A percentile compares a stretch with the other conserved stretches of the same genome.
phyloP scores from a whole-genome alignment of 345 rosid genomes.

The Citrus cavaleriei region DNA sequence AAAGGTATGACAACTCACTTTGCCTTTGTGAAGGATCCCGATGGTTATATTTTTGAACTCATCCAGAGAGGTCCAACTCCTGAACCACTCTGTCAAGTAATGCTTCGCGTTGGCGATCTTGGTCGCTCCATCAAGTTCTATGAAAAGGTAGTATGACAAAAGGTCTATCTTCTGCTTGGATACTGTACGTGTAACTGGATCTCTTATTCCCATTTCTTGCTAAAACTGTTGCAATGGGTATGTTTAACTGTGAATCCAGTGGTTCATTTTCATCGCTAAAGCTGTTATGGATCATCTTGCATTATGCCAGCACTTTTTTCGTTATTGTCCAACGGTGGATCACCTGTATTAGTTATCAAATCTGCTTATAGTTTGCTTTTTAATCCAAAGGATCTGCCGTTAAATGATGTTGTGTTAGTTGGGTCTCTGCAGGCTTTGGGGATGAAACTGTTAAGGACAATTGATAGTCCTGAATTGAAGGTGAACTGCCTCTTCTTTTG shows the following conservation, averaged over 20 bases:
- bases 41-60: slow-evolving; percentile 81
- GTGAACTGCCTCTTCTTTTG: slow-evolving; percentile 25
- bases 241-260: neutral
- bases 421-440: slow-evolving; percentile 65
- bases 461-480: slow-evolving; percentile 79
- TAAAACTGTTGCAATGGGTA: neutral
- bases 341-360: neutral
- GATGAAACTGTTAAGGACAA: slow-evolving; percentile 68
- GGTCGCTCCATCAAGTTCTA: slow-evolving; percentile 82
- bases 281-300: neutral
- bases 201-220: neutral
- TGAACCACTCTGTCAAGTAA: slow-evolving; percentile 92
- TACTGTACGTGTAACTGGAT: neutral
- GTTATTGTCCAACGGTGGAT: neutral
- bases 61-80: slow-evolving; percentile 88
- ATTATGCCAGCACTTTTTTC: neutral
- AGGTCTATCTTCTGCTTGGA: neutral
- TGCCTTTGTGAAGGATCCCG: slow-evolving; percentile 96
- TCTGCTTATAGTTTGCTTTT: neutral
- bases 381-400: neutral
- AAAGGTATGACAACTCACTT: slow-evolving; percentile 68
- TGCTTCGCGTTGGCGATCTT: slow-evolving; percentile 91
- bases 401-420: neutral
- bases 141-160: slow-evolving; percentile 58
- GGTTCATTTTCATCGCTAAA: neutral